These are phyloP conservation scores for Umbelopsis sp. DNA, from an alignment of 192 early-diverging fungal species.

Conservation along the genomic window DNA sequence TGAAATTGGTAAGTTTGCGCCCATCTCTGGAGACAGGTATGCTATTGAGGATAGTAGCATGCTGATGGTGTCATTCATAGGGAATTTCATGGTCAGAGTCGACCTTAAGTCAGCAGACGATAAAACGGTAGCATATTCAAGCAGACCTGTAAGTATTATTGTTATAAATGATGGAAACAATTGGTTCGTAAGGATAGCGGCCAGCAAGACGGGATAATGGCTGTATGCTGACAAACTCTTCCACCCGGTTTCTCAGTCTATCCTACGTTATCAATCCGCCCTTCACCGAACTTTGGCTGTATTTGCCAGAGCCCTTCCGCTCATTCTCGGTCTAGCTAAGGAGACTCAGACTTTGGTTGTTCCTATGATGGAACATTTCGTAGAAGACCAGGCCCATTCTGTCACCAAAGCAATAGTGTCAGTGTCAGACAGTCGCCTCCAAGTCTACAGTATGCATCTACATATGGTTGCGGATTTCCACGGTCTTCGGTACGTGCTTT, in stretches of 20 bases:
- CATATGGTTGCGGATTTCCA: constrained; percentile 56
- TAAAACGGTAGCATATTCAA: constrained; percentile 40
- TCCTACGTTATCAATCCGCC: constrained; percentile 35
- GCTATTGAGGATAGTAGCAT: too few relatives aligned
- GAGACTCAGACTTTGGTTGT: constrained; percentile 28
- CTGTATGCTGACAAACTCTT: not conserved
- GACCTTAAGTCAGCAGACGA: constrained; percentile 32
- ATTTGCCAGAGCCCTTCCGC: constrained; percentile 30
- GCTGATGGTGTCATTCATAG: not conserved
- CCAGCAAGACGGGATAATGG: not conserved
- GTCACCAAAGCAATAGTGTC: constrained; percentile 45
- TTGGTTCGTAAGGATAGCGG: not conserved
- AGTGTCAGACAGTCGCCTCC: constrained; percentile 44
- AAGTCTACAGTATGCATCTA: constrained; percentile 52
- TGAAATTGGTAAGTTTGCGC: constrained; percentile 27
- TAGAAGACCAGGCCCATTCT: constrained; percentile 35
- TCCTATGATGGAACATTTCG: constrained; percentile 30
- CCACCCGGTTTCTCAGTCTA: constrained; percentile 14
- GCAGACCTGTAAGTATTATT: constrained; percentile 45
- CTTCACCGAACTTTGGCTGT: constrained; percentile 28
- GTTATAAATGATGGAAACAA: too few relatives aligned
- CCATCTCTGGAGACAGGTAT: too few relatives aligned
- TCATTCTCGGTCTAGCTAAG: constrained; percentile 30
- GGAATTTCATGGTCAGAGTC: constrained; percentile 46
- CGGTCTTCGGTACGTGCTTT: constrained; percentile 45